Percentiles rank a stretch among this genome's conserved stretches.
Evolutionary conservation across 257 asterid species (phyloP).

Genomic region (Cordia subcordata): DNA sequence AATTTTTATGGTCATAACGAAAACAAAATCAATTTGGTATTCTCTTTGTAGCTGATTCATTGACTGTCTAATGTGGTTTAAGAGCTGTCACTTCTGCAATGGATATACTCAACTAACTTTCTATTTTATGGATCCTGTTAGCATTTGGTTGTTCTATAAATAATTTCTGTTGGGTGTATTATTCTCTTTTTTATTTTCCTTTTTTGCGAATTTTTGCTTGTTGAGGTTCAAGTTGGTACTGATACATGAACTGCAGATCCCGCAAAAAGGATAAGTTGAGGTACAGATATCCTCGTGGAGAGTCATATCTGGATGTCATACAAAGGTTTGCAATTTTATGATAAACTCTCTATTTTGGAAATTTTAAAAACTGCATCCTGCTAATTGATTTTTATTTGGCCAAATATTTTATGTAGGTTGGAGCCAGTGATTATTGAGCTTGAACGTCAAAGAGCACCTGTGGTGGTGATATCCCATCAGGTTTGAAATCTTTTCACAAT

Average conservation of each 20-base stretch:
- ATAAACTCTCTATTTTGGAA: background rate
- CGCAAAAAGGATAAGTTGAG: constrained; percentile 95
- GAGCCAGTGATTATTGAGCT: constrained; percentile 98
- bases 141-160: no score
- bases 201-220: constrained; percentile 2
- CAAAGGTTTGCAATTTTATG: constrained; percentile 67
- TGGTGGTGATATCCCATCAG: constrained; percentile 97
- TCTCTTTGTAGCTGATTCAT: no score
- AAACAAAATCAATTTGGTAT: no score
- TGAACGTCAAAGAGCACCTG: constrained; percentile 98
- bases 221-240: background rate
- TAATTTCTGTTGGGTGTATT: no score
- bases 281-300: constrained; percentile 98
- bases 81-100: no score
- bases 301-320: constrained; percentile 95
- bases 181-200: background rate
- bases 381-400: constrained; percentile 12
- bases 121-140: no score
- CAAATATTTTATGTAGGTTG: constrained; percentile 46
- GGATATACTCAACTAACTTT: no score
- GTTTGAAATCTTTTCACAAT: constrained; percentile 29
- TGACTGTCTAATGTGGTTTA: no score
- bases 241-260: constrained; percentile 48
- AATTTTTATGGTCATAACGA: no score
- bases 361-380: constrained; percentile 14